These are phyloP conservation scores for Suillus hirtellus DNA, from an alignment of 768 basidiomycete genomes.

Conservation along the genomic window DNA sequence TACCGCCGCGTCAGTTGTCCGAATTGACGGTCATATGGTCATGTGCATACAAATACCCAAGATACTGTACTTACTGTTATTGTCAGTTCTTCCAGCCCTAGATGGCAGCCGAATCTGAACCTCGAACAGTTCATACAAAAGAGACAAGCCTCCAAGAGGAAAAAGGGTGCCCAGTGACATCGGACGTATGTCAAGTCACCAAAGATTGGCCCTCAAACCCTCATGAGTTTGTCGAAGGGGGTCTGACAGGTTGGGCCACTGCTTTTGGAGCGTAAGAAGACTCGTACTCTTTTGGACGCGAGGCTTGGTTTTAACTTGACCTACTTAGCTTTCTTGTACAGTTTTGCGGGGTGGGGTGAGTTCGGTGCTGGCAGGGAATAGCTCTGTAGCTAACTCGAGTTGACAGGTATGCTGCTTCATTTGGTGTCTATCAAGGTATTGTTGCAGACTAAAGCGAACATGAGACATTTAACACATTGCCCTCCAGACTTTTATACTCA, in stretches of 20 bases:
- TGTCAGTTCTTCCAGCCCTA: too few species aligned
- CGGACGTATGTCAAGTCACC: too few species aligned
- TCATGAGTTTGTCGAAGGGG: background rate
- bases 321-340: background rate
- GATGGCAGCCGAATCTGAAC: too few species aligned
- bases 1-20: too few species aligned
- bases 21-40: too few species aligned
- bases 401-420: background rate
- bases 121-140: too few species aligned
- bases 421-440: background rate
- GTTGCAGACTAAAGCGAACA: background rate
- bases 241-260: background rate
- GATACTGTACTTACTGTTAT: too few species aligned
- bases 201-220: background rate
- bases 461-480: background rate
- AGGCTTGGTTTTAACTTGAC: background rate
- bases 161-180: too few species aligned
- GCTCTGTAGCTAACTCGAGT: background rate
- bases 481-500: background rate
- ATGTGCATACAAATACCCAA: too few species aligned
- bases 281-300: background rate
- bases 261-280: background rate
- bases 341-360: background rate
- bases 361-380: background rate
- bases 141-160: too few species aligned